These are phyloP conservation scores for Yamadazyma mexicana DNA, from an alignment of 1,139 yeast genomes.

Conservation along the genomic window DNA sequence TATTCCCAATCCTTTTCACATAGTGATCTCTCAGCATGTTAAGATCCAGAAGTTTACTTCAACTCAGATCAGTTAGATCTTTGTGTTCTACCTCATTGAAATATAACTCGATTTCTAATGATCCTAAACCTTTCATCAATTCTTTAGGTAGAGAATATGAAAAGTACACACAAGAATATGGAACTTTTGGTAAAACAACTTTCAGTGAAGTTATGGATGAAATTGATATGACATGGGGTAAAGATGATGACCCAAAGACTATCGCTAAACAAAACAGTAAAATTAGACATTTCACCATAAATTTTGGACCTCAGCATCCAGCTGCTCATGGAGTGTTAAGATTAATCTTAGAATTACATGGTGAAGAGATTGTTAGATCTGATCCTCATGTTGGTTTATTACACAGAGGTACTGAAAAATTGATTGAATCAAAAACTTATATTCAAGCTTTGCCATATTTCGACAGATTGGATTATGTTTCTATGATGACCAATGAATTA, in stretches of 20 bases:
- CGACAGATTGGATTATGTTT: slow-evolving; percentile 84
- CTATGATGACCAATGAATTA: slow-evolving; percentile 92
- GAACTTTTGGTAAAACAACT: slow-evolving; percentile 41
- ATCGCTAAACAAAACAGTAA: slow-evolving; percentile 52
- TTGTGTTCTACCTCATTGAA: slow-evolving; percentile 8
- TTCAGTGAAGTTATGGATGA: slow-evolving; percentile 49
- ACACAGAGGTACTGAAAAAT: slow-evolving; percentile 87
- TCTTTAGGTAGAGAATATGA: slow-evolving; percentile 41
- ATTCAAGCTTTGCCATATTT: slow-evolving; percentile 87
- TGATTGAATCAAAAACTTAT: slow-evolving; percentile 81
- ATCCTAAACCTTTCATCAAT: slow-evolving; percentile 30
- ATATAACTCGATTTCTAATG: slow-evolving; percentile 17
- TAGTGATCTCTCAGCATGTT: slow-evolving; percentile 8
- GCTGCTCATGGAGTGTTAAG: slow-evolving; percentile 94
- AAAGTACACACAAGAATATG: slow-evolving; percentile 33
- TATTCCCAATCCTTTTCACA: neutral
- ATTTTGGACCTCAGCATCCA: slow-evolving; percentile 93
- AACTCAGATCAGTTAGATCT: slow-evolving; percentile 9
- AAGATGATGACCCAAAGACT: slow-evolving; percentile 45
- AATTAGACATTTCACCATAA: slow-evolving; percentile 84
- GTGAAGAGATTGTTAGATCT: slow-evolving; percentile 83
- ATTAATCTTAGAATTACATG: slow-evolving; percentile 80
- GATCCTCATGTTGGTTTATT: slow-evolving; percentile 89
- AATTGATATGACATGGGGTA: slow-evolving; percentile 49
- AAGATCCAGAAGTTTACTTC: slow-evolving; percentile 11